phyloP scores from a whole-genome alignment of 495 filamentous ascomycete species.

The Xylona heveae region DNA sequence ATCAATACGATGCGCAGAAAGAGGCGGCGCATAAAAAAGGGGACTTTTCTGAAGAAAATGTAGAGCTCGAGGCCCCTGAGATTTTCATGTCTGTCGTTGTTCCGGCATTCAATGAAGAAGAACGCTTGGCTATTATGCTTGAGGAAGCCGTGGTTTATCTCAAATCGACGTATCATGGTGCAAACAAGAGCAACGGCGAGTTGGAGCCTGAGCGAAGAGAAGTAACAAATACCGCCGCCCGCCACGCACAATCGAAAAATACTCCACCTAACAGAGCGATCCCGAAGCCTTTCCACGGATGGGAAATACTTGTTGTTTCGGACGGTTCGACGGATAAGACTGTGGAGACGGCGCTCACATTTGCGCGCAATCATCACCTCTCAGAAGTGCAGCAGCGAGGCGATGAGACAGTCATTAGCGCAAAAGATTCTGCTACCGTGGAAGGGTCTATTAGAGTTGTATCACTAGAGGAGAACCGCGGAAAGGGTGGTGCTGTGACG shows the following conservation, averaged over 20 bases:
- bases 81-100: constrained; percentile 73
- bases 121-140: constrained; percentile 61
- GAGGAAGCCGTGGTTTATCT: constrained; percentile 80
- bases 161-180: not conserved
- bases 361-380: constrained; percentile 35
- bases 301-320: constrained; percentile 89
- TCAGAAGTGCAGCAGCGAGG: constrained; percentile 17
- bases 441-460: constrained; percentile 64
- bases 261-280: not conserved
- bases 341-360: constrained; percentile 53
- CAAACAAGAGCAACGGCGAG: not conserved
- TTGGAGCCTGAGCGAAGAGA: not conserved
- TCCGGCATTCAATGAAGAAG: constrained; percentile 86
- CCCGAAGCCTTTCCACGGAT: constrained; percentile 28
- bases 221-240: not conserved
- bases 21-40: constrained; percentile 17
- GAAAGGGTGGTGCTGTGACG: constrained; percentile 88
- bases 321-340: constrained; percentile 85
- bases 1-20: constrained; percentile 36
- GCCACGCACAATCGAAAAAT: not conserved
- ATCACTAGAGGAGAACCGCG: constrained; percentile 54
- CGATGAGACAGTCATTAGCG: constrained; percentile 6
- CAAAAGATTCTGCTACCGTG: constrained; percentile 11
- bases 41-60: constrained; percentile 18
- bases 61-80: constrained; percentile 26